Percentiles rank a stretch among this genome's conserved stretches.
These are phyloP conservation scores for Trifolium fragiferum DNA, from an alignment of 306 rosid species.

Conservation along the genomic window DNA sequence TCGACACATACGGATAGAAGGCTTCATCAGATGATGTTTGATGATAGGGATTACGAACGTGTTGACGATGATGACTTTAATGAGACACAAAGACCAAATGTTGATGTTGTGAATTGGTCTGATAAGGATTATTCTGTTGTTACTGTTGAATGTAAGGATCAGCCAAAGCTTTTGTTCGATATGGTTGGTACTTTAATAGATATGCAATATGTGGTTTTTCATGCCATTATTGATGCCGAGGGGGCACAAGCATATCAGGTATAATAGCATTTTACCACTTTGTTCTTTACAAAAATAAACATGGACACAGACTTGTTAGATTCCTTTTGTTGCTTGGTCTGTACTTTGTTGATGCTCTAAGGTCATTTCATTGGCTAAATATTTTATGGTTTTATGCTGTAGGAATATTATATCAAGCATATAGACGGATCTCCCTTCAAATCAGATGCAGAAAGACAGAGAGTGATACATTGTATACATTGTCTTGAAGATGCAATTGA, in stretches of 20 bases:
- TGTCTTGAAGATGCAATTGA: slow-evolving; percentile 96
- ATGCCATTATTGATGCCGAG: slow-evolving; percentile 82
- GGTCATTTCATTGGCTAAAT: slow-evolving; percentile 38
- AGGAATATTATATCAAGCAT: slow-evolving; percentile 93
- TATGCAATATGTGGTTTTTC: slow-evolving; percentile 94
- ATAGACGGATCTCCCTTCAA: slow-evolving; percentile 95
- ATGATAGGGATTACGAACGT: slow-evolving; percentile 85
- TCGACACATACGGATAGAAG: slow-evolving; percentile 82
- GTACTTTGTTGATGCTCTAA: slow-evolving; percentile 8
- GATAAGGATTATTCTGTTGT: slow-evolving; percentile 90
- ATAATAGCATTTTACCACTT: slow-evolving; percentile 28
- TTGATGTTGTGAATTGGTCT: slow-evolving; percentile 77
- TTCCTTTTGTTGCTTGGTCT: slow-evolving; percentile 32
- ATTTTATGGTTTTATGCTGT: slow-evolving; percentile 43
- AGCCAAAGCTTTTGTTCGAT: slow-evolving; percentile 94
- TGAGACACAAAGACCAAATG: slow-evolving; percentile 78
- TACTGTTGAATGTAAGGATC: slow-evolving; percentile 74
- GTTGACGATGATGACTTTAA: slow-evolving; percentile 51
- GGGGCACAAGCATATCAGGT: slow-evolving; percentile 96
- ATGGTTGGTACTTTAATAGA: slow-evolving; percentile 95
- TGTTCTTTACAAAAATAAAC: slow-evolving; percentile 15
- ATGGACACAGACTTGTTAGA: background rate
- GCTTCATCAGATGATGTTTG: slow-evolving; percentile 99
- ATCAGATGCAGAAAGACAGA: slow-evolving; percentile 94
- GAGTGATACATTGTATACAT: slow-evolving; percentile 87